A percentile compares a stretch with the other conserved stretches of the same genome.
Conservation (phyloP, 192 early-diverging fungal species). For the Kickxella alabastrina region DNA sequence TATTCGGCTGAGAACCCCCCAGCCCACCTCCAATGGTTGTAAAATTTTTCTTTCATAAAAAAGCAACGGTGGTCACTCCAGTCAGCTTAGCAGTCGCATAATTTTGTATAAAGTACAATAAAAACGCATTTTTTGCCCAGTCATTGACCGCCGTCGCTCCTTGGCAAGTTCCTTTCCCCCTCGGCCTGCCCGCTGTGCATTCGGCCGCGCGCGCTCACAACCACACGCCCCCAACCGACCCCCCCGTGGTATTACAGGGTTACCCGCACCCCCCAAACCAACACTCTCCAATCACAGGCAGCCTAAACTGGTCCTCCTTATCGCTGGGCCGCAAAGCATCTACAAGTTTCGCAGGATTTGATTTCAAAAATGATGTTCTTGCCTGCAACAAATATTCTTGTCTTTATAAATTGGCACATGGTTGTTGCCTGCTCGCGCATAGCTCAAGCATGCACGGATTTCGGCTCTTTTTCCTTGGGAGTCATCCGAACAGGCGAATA, state of each 20-base stretch:
- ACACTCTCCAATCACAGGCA: neutral
- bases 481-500: too few relatives aligned
- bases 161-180: conserved; percentile 6
- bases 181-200: neutral
- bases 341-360: neutral
- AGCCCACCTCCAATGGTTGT: too few relatives aligned
- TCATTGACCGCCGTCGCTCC: too few relatives aligned
- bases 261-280: conserved; percentile 5
- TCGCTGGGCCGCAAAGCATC: neutral
- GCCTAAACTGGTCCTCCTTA: conserved; percentile 1
- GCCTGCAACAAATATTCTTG: too few relatives aligned
- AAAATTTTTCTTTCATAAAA: conserved; percentile 10
- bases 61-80: neutral
- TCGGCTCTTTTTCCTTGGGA: too few relatives aligned
- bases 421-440: too few relatives aligned
- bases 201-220: neutral
- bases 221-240: conserved; percentile 6
- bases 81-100: neutral
- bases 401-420: too few relatives aligned
- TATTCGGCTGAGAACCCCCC: conserved; percentile 6
- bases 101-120: neutral
- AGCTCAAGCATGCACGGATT: too few relatives aligned
- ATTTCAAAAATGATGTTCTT: too few relatives aligned
- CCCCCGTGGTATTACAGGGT: neutral
- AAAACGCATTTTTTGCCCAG: too few relatives aligned